Conservation (phyloP, 1,284 basidiomycete genomes). For the Microstroma glucosiphilum region DNA sequence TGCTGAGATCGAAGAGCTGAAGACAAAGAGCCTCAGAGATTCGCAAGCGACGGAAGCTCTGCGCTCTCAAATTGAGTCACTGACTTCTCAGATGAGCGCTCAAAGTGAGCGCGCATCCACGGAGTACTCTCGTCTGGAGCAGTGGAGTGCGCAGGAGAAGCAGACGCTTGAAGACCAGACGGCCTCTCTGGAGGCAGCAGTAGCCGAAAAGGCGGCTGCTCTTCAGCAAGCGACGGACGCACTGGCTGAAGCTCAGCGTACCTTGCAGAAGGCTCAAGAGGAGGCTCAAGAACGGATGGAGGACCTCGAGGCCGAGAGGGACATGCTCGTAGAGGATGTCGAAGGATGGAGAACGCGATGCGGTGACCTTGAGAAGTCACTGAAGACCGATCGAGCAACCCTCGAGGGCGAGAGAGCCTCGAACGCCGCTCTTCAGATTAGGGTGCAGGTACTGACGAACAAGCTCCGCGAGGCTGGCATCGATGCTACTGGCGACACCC, state of each 20-base stretch:
- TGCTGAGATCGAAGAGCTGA: constrained; percentile 36
- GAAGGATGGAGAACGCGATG: constrained; percentile 46
- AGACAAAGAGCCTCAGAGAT: constrained; percentile 29
- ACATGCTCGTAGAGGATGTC: constrained; percentile 44
- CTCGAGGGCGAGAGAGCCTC: constrained; percentile 31
- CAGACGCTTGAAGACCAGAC: constrained; percentile 23
- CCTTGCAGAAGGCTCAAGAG: constrained; percentile 3
- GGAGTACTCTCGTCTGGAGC: constrained; percentile 37
- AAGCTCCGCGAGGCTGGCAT: constrained; percentile 18
- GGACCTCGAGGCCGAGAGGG: constrained; percentile 42
- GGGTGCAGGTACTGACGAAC: constrained; percentile 32
- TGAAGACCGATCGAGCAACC: constrained; percentile 30
- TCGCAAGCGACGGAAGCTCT: constrained; percentile 28
- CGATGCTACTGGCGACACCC: constrained; percentile 15
- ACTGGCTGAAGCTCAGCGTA: neutral
- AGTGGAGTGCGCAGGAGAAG: constrained; percentile 34
- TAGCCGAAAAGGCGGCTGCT: constrained; percentile 17
- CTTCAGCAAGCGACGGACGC: constrained; percentile 9
- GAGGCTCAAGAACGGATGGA: constrained; percentile 21
- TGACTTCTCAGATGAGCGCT: constrained; percentile 26
- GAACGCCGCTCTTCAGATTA: constrained; percentile 22
- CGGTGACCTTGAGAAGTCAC: constrained; percentile 38
- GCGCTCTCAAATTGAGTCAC: constrained; percentile 30
- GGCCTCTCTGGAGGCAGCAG: constrained; percentile 17
- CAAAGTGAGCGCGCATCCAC: constrained; percentile 25